phyloP scores from a whole-genome alignment of 768 basidiomycete genomes.

The Cystobasidium tubakii region DNA sequence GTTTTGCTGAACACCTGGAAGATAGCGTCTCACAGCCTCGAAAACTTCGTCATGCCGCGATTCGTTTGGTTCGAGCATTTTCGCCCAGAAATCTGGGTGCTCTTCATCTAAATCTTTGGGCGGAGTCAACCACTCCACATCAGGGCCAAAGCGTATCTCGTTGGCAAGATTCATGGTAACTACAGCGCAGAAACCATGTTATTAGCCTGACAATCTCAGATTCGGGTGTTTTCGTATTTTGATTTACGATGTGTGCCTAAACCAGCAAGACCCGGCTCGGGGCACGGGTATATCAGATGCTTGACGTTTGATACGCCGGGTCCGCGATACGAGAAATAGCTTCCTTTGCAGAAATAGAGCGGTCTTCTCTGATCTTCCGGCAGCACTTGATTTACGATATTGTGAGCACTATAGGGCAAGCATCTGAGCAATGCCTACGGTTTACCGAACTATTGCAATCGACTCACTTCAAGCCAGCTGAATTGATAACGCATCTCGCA shows the following conservation, averaged over 20 bases:
- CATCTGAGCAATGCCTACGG: no score
- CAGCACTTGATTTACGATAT: constrained; percentile 43
- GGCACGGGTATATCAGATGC: constrained; percentile 86
- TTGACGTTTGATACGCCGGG: constrained; percentile 63
- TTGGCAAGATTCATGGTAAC: constrained; percentile 66
- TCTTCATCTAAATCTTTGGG: constrained; percentile 48
- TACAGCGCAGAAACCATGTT: neutral
- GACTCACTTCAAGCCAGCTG: constrained; percentile 60
- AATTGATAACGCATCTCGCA: constrained; percentile 72
- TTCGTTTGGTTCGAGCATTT: constrained; percentile 61
- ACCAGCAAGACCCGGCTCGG: constrained; percentile 62
- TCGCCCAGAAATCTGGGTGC: constrained; percentile 69
- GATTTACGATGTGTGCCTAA: constrained; percentile 81
- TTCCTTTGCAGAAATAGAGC: constrained; percentile 74
- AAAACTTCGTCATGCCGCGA: constrained; percentile 62
- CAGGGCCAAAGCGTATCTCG: constrained; percentile 83
- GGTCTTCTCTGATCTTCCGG: constrained; percentile 30
- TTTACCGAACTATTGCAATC: no score
- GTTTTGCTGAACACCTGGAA: constrained; percentile 60
- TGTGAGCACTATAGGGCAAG: constrained; percentile 46
- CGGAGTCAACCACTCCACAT: constrained; percentile 76
- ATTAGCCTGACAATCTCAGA: neutral
- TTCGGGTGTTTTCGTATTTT: no score
- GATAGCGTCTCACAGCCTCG: constrained; percentile 64
- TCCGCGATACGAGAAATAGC: constrained; percentile 81